These are phyloP conservation scores for Cerrena zonata DNA, from an alignment of 1,284 basidiomycete species.

Conservation along the genomic window DNA sequence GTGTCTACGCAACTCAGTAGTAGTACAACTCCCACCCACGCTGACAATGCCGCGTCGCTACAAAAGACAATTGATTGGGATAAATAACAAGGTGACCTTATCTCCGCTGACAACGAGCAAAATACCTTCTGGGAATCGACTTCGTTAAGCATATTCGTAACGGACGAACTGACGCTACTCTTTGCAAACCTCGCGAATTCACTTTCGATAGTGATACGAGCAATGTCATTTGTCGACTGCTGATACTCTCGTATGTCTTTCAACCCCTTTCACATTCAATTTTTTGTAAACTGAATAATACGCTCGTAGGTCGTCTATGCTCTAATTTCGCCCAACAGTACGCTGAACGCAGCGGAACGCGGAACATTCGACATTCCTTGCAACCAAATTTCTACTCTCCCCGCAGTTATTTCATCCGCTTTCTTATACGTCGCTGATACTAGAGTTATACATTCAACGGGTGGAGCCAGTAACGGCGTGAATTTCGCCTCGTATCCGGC, in stretches of 20 bases:
- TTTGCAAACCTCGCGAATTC: conserved; percentile 37
- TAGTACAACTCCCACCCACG: no score
- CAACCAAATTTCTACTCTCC: conserved; percentile 37
- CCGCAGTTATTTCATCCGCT: conserved; percentile 44
- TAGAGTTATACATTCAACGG: no score
- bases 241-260: conserved; percentile 39
- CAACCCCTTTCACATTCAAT: neutral
- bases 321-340: conserved; percentile 50
- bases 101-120: conserved; percentile 36
- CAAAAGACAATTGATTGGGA: conserved; percentile 8
- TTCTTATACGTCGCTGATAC: no score
- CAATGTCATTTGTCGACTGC: conserved; percentile 42
- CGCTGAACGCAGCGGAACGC: conserved; percentile 41
- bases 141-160: conserved; percentile 48
- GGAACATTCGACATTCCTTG: conserved; percentile 55
- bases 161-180: conserved; percentile 40
- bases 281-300: no score
- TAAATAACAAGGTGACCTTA: conserved; percentile 32
- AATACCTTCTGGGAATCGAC: conserved; percentile 40
- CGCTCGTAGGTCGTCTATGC: conserved; percentile 48
- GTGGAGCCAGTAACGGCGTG: no score
- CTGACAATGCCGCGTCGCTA: no score
- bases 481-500: no score
- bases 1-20: no score
- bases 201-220: conserved; percentile 57